Evolutionary conservation across 768 basidiomycete genomes (phyloP), one percentile per base, ranked within the genome.

Genomic region (Leccinellum rugosiceps): DNA sequence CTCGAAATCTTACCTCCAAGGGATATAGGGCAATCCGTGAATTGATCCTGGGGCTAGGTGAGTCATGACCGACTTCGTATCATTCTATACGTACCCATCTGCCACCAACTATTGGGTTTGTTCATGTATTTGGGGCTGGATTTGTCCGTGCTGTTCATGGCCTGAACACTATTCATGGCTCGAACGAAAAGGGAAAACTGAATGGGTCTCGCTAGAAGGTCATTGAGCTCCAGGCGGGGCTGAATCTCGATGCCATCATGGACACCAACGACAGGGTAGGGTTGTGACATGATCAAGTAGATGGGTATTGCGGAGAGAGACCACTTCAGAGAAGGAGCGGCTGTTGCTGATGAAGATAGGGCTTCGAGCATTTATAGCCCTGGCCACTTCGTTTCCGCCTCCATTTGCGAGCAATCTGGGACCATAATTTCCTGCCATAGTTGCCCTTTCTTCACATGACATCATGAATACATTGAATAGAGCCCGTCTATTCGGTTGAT

Each of bases 31-130:
- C 26, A 66, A 17, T 28, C 64, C 64, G 15, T 65, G 64, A 44
- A 65, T 66, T 1, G 19, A 14, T 13, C 56, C 64, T 66, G 46
- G 7, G 31, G 7, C 25, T 26, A 6, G 10, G 6, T 62, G n/a
- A 59, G 48, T 2, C 0, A 1, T 11, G 15, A 41, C 13, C 14
- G 10, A n/a, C 28, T 10, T 21, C 4, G 10, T 8, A 2, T 26
- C 13, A 26, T 17, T 2, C 38, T 31, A 10, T 9, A 2, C 52
- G 46, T 48, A 66, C 64, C 61, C 0, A 65, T 59, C 32, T 66
- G 64, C 64, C 60, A 65, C 57, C 57, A 65, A 19, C 64, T 59
- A 48, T 65, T 65, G 14, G 64, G 64, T 0, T 63, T 65, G 6
- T 65, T 48, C 3, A 56, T 15, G 30, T 47, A 63, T n/a, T 56